phyloP scores from a whole-genome alignment of 2,329 filamentous ascomycete species.

The Exophiala viscosa region DNA sequence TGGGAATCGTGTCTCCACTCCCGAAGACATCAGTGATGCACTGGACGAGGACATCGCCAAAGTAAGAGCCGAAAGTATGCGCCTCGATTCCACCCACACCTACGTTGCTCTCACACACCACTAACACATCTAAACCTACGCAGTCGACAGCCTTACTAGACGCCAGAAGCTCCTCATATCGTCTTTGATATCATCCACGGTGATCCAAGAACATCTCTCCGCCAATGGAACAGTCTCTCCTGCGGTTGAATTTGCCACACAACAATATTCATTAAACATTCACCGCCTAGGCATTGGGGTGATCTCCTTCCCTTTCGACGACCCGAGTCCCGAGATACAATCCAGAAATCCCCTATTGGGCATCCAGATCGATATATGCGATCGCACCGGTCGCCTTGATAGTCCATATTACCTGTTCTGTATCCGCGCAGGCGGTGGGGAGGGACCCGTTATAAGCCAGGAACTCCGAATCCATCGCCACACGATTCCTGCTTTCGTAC shows the following conservation, averaged over 20 bases:
- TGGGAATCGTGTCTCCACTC: background rate
- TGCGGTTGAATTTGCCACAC: constrained; percentile 31
- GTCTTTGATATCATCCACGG: constrained; percentile 40
- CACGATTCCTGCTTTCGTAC: constrained; percentile 45
- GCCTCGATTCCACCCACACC: background rate
- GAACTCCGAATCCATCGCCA: constrained; percentile 39
- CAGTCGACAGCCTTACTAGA: constrained; percentile 39
- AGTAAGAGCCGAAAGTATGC: constrained; percentile 41
- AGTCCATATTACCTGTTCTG: constrained; percentile 45
- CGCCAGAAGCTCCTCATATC: constrained; percentile 39
- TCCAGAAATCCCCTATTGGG: constrained; percentile 35
- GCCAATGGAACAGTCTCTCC: constrained; percentile 32
- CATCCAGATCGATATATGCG: constrained; percentile 41
- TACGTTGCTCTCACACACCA: background rate
- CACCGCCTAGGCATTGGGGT: constrained; percentile 44
- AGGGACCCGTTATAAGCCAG: constrained; percentile 13
- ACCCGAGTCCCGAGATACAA: constrained; percentile 37
- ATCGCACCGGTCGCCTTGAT: constrained; percentile 37
- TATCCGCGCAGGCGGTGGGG: constrained; percentile 26
- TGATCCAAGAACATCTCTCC: constrained; percentile 34
- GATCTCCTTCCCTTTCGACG: constrained; percentile 45
- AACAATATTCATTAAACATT: constrained; percentile 38
- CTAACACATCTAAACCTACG: constrained; percentile 20
- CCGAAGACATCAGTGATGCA: constrained; percentile 8
- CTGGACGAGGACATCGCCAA: constrained; percentile 41